Percentiles rank a stretch among this genome's conserved stretches.
Evolutionary conservation across 2,329 filamentous ascomycete genomes (phyloP).

Genomic region (Fusarium mangiferae): DNA sequence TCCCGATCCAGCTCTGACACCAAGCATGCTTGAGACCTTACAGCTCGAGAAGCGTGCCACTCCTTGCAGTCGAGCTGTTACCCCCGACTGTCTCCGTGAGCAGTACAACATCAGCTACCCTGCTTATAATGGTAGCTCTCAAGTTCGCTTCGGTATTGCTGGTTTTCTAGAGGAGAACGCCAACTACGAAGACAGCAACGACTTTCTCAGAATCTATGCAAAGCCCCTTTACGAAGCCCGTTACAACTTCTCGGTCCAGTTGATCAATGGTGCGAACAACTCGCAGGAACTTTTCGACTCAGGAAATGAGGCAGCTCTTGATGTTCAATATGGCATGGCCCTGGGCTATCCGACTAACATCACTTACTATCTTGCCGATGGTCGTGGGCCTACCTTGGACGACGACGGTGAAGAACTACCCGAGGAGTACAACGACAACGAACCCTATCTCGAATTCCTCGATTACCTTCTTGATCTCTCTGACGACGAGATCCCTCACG

Average conservation of each 20-base stretch:
- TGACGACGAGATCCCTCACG: slow-evolving; percentile 61
- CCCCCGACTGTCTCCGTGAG: slow-evolving; percentile 54
- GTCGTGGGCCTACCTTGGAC: slow-evolving; percentile 55
- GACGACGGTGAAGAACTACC: slow-evolving; percentile 49
- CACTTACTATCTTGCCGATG: slow-evolving; percentile 58
- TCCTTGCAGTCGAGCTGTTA: slow-evolving; percentile 48
- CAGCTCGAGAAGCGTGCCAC: slow-evolving; percentile 37
- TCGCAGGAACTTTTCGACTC: slow-evolving; percentile 51
- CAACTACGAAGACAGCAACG: slow-evolving; percentile 54
- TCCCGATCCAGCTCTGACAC: slow-evolving; percentile 11
- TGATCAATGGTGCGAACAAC: slow-evolving; percentile 58
- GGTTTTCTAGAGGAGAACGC: slow-evolving; percentile 62
- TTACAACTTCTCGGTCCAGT: slow-evolving; percentile 54
- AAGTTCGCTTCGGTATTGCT: slow-evolving; percentile 57
- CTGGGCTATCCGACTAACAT: slow-evolving; percentile 57
- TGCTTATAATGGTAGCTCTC: slow-evolving; percentile 44
- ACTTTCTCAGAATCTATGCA: slow-evolving; percentile 51
- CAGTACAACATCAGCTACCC: slow-evolving; percentile 59
- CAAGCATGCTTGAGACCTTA: slow-evolving; percentile 6
- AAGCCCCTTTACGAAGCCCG: slow-evolving; percentile 50
- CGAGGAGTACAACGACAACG: slow-evolving; percentile 55
- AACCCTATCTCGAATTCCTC: slow-evolving; percentile 67
- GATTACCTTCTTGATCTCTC: slow-evolving; percentile 59
- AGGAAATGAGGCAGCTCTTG: slow-evolving; percentile 59
- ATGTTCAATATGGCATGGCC: slow-evolving; percentile 60